A percentile compares a stretch with the other conserved stretches of the same genome.
These are phyloP conservation scores for Podospora conica DNA, from an alignment of 495 filamentous ascomycete species.

Conservation along the genomic window DNA sequence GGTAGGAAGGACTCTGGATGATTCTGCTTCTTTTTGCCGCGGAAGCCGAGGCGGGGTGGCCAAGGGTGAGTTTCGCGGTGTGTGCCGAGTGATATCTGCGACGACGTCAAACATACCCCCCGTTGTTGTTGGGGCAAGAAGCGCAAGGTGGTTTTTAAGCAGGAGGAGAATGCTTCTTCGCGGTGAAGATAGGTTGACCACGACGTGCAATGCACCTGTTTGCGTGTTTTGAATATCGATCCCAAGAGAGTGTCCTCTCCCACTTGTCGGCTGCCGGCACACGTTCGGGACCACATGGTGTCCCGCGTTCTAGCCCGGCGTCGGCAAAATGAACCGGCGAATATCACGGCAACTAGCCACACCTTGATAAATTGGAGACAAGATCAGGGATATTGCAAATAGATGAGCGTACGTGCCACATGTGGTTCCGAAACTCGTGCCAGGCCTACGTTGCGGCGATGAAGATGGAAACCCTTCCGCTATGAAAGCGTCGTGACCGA, in stretches of 20 bases:
- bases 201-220: not conserved
- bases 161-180: conserved; percentile 12
- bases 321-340: not conserved
- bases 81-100: conserved; percentile 25
- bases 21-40: conserved; percentile 26
- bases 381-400: not conserved
- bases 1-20: conserved; percentile 28
- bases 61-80: conserved; percentile 33
- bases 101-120: conserved; percentile 16
- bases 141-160: conserved; percentile 7
- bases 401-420: not conserved
- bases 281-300: not conserved
- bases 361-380: not conserved
- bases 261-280: not conserved
- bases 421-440: not conserved
- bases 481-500: not conserved
- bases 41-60: conserved; percentile 25
- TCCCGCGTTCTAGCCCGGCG: not conserved
- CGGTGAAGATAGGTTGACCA: not conserved
- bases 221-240: not conserved
- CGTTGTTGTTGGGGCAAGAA: conserved; percentile 3
- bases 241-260: not conserved
- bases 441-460: not conserved
- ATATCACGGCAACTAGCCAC: not conserved
- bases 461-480: not conserved